Base-by-base conservation (phyloP, 2,329 filamentous ascomycete genomes). In the Ophiostoma populinum region DNA sequence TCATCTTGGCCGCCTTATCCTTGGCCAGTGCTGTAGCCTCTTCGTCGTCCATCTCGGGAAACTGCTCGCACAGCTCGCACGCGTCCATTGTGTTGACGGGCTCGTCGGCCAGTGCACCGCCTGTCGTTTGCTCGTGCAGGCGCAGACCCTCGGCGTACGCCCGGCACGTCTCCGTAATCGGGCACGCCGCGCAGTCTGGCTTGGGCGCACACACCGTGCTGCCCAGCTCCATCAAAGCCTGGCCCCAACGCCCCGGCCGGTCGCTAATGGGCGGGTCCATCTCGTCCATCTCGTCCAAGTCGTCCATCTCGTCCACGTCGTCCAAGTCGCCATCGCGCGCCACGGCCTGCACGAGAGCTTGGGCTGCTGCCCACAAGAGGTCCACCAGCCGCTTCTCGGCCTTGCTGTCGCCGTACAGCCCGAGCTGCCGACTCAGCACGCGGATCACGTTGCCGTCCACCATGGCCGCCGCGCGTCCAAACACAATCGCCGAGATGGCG, bases 221-320 rank as follows among this genome's bases (percentile, higher is more conserved):
- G 3, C 71, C 71, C 4, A 76, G 55, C 46, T 76, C 71, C 71
- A 76, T 76, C 18, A 76, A 51, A 1, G 67, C 71, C 46, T 76
- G 71, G 0, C 72, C 72, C 71, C 70, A 75, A 40, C 62, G 51
- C 1, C 70, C 70, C 0, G 71, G 70, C 16, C 63, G 50, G 35
- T 67, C 59, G 36, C 62, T 72, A 11, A 47, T 42, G 16, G 51
- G 12, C 0, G 39, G 32, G 7, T 34, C 34, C 5, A 24, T 35
- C 1, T 42, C 43, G 8, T 22, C 25, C 1, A 41, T 41, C 1
- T 41, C 43, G 1, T 43, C 45, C 0, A 38, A 32, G 11, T 40
- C 43, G 1, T 43, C 44, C 1, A 45, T 43, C 0, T 39, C 35
- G 12, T 37, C 36, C 6, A 24, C 37, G 7, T 41, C 42, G 0